A percentile compares a stretch with the other conserved stretches of the same genome.
Conservation (phyloP, 106 monocot species). For the Posidonia australis region DNA sequence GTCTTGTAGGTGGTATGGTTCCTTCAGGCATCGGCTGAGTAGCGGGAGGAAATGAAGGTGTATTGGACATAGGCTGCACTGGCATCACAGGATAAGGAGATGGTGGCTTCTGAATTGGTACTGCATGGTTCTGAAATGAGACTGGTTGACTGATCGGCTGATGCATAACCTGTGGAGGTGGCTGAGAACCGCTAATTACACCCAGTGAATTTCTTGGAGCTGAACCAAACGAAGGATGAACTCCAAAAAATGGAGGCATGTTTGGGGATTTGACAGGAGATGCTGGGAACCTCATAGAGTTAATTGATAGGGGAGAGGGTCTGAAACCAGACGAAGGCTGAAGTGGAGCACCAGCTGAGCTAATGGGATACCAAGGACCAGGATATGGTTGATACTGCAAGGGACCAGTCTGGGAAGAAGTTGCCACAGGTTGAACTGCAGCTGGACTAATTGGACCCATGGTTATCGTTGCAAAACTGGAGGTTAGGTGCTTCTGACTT, state of each 20-base stretch:
- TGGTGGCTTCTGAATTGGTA: conserved; percentile 17
- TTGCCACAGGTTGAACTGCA: conserved; percentile 11
- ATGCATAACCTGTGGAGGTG: conserved; percentile 23
- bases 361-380: conserved; percentile 28
- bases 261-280: conserved; percentile 12
- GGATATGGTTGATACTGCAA: conserved; percentile 29
- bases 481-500: conserved; percentile 2
- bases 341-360: conserved; percentile 14
- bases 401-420: conserved; percentile 18
- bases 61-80: conserved; percentile 1
- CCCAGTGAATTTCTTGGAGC: conserved; percentile 22
- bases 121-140: conserved; percentile 2
- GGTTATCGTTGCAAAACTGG: conserved; percentile 8
- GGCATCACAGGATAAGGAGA: conserved; percentile 12
- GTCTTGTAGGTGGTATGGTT: conserved; percentile 8
- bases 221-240: conserved; percentile 12
- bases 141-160: conserved; percentile 20
- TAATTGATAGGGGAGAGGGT: conserved; percentile 18
- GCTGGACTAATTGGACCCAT: conserved; percentile 12
- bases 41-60: conserved; percentile 12
- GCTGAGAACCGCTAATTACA: conserved; percentile 20
- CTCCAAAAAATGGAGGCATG: conserved; percentile 14
- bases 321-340: conserved; percentile 16
- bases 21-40: conserved; percentile 4
- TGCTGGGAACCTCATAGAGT: conserved; percentile 15